Evolutionary conservation across 345 rosid species (phyloP).

Genomic region (Erysimum cheiranthoides): DNA sequence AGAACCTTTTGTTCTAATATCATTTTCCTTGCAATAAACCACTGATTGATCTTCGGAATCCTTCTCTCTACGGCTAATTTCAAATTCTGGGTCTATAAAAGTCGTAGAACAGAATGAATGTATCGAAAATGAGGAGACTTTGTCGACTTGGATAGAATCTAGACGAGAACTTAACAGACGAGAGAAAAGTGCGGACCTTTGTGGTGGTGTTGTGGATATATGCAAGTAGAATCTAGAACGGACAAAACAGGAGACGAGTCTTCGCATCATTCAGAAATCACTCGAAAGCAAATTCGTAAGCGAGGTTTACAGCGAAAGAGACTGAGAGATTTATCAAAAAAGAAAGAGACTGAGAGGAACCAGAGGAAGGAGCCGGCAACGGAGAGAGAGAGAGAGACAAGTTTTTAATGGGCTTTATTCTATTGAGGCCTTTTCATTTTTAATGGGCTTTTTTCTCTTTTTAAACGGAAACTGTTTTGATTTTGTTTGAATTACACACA

Average conservation of each 20-base stretch:
- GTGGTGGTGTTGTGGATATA: background rate
- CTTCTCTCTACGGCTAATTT: background rate
- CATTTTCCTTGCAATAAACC: conserved; percentile 29
- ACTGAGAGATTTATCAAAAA: too few species aligned
- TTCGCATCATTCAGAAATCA: conserved; percentile 38
- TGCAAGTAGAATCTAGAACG: conserved; percentile 8
- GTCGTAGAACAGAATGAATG: conserved; percentile 40
- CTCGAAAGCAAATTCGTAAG: background rate
- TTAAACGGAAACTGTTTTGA: background rate
- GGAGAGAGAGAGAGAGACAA: background rate
- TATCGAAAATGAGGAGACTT: background rate
- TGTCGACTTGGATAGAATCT: background rate
- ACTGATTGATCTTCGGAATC: conserved; percentile 19
- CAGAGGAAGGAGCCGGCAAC: conserved; percentile 7
- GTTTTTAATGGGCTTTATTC: conserved; percentile 27
- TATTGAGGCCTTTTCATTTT: background rate
- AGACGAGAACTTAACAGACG: conserved; percentile 13
- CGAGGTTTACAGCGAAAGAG: background rate
- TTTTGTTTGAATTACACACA: too few species aligned
- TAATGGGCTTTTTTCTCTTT: background rate
- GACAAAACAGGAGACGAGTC: conserved; percentile 20
- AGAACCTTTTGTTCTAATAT: conserved; percentile 26
- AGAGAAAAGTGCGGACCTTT: conserved; percentile 29
- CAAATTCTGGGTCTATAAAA: background rate
- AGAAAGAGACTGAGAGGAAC: background rate